These are phyloP conservation scores for Nicotiana benthamiana DNA, from an alignment of 257 asterid genomes.

Conservation along the genomic window DNA sequence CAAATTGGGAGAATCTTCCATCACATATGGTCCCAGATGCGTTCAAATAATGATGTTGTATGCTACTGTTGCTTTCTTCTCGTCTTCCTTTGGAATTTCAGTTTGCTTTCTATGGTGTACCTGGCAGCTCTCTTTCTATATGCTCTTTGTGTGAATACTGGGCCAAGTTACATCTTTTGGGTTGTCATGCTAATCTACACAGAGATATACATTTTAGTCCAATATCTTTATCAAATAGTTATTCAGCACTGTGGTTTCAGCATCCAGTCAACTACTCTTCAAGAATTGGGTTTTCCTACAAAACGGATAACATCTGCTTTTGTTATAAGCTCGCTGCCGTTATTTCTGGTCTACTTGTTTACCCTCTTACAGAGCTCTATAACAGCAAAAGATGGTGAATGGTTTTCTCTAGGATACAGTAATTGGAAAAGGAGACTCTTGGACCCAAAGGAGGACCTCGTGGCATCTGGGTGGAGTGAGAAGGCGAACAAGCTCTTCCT, in stretches of 20 bases:
- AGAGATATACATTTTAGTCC: conserved; percentile 71
- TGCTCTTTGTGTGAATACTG: conserved; percentile 93
- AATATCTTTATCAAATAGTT: conserved; percentile 80
- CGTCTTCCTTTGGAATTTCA: conserved; percentile 91
- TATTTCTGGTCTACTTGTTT: conserved; percentile 80
- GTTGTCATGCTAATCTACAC: conserved; percentile 84
- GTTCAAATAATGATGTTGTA: conserved; percentile 84
- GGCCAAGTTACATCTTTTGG: conserved; percentile 93
- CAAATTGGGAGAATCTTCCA: conserved; percentile 70
- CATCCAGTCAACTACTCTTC: conserved; percentile 61
- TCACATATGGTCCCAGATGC: conserved; percentile 92
- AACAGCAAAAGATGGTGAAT: conserved; percentile 95
- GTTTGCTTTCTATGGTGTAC: conserved; percentile 94
- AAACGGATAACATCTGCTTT: conserved; percentile 72
- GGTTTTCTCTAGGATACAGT: conserved; percentile 66
- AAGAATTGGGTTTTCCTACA: conserved; percentile 73
- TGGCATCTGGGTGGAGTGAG: conserved; percentile 53
- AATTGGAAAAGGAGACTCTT: conserved; percentile 36
- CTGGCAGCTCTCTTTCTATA: conserved; percentile 76
- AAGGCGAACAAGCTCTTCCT: conserved; percentile 39
- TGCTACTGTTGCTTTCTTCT: conserved; percentile 87
- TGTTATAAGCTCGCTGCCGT: conserved; percentile 78
- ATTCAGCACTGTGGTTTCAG: conserved; percentile 94
- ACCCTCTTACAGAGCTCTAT: conserved; percentile 95
- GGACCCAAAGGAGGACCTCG: conserved; percentile 28